Evolutionary conservation across 2,329 filamentous ascomycete genomes (phyloP).

Genomic region (Fusarium redolens): DNA sequence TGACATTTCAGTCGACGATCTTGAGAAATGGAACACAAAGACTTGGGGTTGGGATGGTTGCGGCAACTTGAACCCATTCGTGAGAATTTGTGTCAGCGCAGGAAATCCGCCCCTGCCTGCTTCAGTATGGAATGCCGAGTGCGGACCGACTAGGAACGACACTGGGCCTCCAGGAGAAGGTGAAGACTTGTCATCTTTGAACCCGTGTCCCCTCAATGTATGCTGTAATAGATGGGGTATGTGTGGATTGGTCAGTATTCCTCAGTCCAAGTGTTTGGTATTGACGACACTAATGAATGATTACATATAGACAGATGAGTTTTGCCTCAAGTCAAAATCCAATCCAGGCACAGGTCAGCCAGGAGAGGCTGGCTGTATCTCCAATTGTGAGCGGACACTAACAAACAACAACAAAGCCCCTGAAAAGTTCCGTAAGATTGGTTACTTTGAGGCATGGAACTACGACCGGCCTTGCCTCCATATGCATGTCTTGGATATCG

Average conservation of each 20-base stretch:
- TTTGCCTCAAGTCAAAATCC: too few species aligned
- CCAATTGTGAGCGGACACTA: too few species aligned
- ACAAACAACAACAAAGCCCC: too few species aligned
- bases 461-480: too few species aligned
- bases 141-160: not conserved
- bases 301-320: not conserved
- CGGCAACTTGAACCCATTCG: not conserved
- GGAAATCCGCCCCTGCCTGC: not conserved
- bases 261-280: not conserved
- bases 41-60: not conserved
- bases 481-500: too few species aligned
- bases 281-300: conserved; percentile 26
- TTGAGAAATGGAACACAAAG: not conserved
- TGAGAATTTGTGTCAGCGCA: not conserved
- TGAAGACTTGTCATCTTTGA: not conserved
- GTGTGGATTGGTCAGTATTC: not conserved
- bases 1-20: not conserved
- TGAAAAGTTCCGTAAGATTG: too few species aligned
- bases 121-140: not conserved
- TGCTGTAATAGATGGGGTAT: not conserved
- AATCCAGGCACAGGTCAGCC: too few species aligned
- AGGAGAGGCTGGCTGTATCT: too few species aligned
- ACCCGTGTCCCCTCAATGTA: not conserved
- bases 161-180: not conserved
- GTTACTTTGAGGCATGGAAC: too few species aligned